A percentile compares a stretch with the other conserved stretches of the same genome.
Evolutionary conservation across 2,329 filamentous ascomycete species (phyloP).

Genomic region (Xylaria sp.): DNA sequence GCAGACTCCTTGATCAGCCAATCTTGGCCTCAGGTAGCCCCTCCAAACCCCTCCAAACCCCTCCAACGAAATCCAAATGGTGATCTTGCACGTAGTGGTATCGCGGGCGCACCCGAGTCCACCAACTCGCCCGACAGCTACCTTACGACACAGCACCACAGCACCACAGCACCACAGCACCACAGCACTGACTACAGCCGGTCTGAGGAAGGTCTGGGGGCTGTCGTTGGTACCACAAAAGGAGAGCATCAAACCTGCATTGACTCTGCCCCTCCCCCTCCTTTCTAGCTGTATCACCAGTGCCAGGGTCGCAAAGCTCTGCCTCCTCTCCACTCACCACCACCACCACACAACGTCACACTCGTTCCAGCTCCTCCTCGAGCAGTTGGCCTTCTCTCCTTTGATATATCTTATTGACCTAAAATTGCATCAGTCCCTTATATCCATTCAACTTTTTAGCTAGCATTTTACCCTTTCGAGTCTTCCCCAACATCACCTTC

Average conservation of each 20-base stretch:
- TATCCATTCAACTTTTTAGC: not conserved
- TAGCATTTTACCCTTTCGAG: not conserved
- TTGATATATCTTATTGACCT: conserved; percentile 1
- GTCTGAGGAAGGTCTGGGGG: not conserved
- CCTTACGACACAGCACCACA: not conserved
- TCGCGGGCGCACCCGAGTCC: conserved; percentile 11
- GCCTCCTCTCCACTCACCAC: conserved; percentile 8
- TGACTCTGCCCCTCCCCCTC: conserved; percentile 37
- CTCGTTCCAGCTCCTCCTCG: conserved; percentile 11
- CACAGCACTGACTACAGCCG: not conserved
- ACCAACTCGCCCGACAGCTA: conserved; percentile 8
- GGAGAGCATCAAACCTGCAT: conserved; percentile 15
- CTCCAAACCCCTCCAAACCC: conserved; percentile 29
- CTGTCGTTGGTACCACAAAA: conserved; percentile 14
- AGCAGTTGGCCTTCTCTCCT: conserved; percentile 9
- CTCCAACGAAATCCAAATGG: conserved; percentile 18
- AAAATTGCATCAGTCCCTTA: not conserved
- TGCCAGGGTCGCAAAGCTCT: conserved; percentile 14
- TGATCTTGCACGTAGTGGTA: conserved; percentile 10
- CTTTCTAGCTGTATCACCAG: conserved; percentile 16
- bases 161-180: not conserved
- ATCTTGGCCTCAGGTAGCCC: conserved; percentile 31
- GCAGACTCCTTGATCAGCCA: conserved; percentile 35
- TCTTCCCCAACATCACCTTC: conserved; percentile 10
- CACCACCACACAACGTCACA: conserved; percentile 25